These are phyloP conservation scores for Xylaria castorea DNA, from an alignment of 495 filamentous ascomycete species.

Conservation along the genomic window DNA sequence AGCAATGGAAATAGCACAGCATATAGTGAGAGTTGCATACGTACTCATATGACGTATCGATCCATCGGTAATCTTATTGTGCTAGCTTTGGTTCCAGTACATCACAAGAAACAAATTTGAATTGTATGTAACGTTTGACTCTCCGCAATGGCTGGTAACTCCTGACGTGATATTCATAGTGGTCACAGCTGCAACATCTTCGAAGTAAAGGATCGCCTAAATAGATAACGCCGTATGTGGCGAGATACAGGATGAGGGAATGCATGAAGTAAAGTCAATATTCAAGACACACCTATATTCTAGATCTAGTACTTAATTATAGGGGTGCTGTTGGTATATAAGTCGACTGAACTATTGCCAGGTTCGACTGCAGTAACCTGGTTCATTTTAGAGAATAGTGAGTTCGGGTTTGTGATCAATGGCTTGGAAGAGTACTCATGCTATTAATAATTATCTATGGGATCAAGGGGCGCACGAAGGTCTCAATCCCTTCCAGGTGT, in stretches of 20 bases:
- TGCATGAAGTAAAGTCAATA: not conserved
- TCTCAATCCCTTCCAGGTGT: not conserved
- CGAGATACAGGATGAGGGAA: not conserved
- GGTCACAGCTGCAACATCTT: not conserved
- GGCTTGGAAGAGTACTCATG: not conserved
- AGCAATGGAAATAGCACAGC: not conserved
- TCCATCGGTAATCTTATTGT: not conserved
- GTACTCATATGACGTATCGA: too few species aligned
- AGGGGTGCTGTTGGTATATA: not conserved
- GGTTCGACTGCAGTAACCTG: not conserved
- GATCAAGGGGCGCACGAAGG: not conserved
- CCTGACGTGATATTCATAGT: not conserved
- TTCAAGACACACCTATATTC: not conserved
- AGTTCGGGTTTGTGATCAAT: too few species aligned
- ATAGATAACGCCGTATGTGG: not conserved
- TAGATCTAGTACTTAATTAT: not conserved
- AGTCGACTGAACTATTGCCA: not conserved
- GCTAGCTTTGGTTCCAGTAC: not conserved
- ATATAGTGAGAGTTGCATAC: too few species aligned
- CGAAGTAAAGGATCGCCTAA: not conserved
- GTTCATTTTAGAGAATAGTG: not conserved
- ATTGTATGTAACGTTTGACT: not conserved
- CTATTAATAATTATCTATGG: not conserved
- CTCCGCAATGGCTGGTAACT: not conserved
- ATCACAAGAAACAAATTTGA: not conserved